phyloP scores from a whole-genome alignment of 2,329 filamentous ascomycete genomes.

The Diplocarpon mali region DNA sequence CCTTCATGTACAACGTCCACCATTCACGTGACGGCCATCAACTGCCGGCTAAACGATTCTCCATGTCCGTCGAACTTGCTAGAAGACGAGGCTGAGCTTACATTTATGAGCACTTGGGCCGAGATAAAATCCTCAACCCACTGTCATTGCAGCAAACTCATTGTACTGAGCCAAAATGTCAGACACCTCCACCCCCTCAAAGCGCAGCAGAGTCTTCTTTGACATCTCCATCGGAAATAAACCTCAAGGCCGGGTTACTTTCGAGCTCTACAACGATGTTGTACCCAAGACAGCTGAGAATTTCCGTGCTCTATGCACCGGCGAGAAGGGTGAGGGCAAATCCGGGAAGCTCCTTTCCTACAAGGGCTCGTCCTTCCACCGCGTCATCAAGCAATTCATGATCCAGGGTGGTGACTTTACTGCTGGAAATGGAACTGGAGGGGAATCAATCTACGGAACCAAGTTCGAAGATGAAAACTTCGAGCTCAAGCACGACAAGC shows the following conservation, averaged over 20 bases:
- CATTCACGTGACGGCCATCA: not conserved
- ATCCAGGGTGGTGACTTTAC: slow-evolving; percentile 98
- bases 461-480: slow-evolving; percentile 99
- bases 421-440: slow-evolving; percentile 83
- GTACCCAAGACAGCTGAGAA: slow-evolving; percentile 95
- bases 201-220: slow-evolving; percentile 70
- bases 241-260: slow-evolving; percentile 65
- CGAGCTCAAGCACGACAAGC: slow-evolving; percentile 77
- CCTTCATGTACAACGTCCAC: not conserved
- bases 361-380: slow-evolving; percentile 89
- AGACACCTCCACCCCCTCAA: slow-evolving; percentile 12
- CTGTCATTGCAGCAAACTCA: not conserved
- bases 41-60: not conserved
- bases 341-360: slow-evolving; percentile 79
- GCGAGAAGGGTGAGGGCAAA: slow-evolving; percentile 80
- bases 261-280: slow-evolving; percentile 68
- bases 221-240: slow-evolving; percentile 75
- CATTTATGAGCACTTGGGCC: too few species aligned
- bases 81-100: not conserved
- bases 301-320: slow-evolving; percentile 88
- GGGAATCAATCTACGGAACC: slow-evolving; percentile 93
- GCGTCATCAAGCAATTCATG: slow-evolving; percentile 98
- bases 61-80: not conserved
- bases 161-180: slow-evolving; percentile 30
- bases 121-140: not conserved